Conservation (phyloP, 1,284 basidiomycete genomes). For the Leccinum pachyderme region DNA sequence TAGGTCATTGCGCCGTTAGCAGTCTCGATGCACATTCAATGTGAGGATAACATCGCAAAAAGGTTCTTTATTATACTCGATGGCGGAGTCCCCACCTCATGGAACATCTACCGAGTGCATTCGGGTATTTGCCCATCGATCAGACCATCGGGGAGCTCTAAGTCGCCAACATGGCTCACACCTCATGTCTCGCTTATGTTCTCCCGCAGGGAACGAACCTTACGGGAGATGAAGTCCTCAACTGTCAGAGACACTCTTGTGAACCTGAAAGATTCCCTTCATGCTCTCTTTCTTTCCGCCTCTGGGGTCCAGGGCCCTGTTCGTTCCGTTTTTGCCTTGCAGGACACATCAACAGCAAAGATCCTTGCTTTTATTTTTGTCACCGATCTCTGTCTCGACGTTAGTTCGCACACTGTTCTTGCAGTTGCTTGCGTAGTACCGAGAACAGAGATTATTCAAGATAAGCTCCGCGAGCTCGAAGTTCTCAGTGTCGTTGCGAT, state of each 20-base stretch:
- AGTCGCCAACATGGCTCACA: slow-evolving; percentile 30
- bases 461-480: slow-evolving; percentile 3
- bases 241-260: slow-evolving; percentile 24
- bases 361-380: slow-evolving; percentile 42
- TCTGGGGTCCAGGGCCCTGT: slow-evolving; percentile 19
- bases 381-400: slow-evolving; percentile 41
- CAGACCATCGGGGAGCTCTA: slow-evolving; percentile 8
- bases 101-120: slow-evolving; percentile 44
- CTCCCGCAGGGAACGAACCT: slow-evolving; percentile 29
- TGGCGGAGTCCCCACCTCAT: slow-evolving; percentile 23
- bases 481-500: slow-evolving; percentile 14
- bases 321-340: slow-evolving; percentile 32
- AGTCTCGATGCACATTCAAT: slow-evolving; percentile 14
- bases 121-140: slow-evolving; percentile 38
- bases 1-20: slow-evolving; percentile 33
- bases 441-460: slow-evolving; percentile 16
- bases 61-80: slow-evolving; percentile 34
- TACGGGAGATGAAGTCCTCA: slow-evolving; percentile 4
- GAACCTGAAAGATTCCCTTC: slow-evolving; percentile 35
- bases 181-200: slow-evolving; percentile 32
- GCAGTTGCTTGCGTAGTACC: slow-evolving; percentile 45
- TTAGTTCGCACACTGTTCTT: slow-evolving; percentile 43
- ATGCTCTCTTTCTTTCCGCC: slow-evolving; percentile 30
- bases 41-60: slow-evolving; percentile 25
- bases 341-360: slow-evolving; percentile 24